These are phyloP conservation scores for Hypoxylon sp. DNA, from an alignment of 2,329 filamentous ascomycete genomes.

Conservation along the genomic window DNA sequence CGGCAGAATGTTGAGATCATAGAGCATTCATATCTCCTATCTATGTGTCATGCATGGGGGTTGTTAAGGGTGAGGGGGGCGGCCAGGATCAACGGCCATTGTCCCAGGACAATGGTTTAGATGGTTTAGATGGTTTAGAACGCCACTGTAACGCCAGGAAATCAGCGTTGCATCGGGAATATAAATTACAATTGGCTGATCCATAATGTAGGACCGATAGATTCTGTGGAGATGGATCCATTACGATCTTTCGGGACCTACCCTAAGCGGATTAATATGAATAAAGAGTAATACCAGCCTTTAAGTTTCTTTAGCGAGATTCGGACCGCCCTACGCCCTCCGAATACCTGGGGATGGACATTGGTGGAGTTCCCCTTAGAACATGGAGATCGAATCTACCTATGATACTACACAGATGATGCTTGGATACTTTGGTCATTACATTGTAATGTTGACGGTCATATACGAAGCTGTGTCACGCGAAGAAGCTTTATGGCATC, in stretches of 20 bases:
- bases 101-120: too few species aligned
- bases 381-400: background rate
- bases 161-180: background rate
- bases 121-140: slow-evolving; percentile 6
- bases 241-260: background rate
- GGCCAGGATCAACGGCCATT: too few species aligned
- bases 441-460: slow-evolving; percentile 1
- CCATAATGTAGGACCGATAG: background rate
- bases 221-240: slow-evolving; percentile 6
- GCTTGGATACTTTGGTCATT: background rate
- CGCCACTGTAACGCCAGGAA: background rate
- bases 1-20: too few species aligned
- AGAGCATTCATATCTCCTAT: too few species aligned
- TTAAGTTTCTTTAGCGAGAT: background rate
- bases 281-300: background rate
- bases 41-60: too few species aligned
- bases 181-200: background rate
- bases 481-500: background rate
- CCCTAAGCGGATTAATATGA: background rate
- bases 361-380: background rate
- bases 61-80: too few species aligned
- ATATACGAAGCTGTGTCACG: background rate
- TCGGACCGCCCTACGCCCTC: background rate
- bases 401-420: slow-evolving; percentile 5
- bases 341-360: background rate